Evolutionary conservation across 2,329 filamentous ascomycete species (phyloP).

Genomic region (Diplodia mutila): DNA sequence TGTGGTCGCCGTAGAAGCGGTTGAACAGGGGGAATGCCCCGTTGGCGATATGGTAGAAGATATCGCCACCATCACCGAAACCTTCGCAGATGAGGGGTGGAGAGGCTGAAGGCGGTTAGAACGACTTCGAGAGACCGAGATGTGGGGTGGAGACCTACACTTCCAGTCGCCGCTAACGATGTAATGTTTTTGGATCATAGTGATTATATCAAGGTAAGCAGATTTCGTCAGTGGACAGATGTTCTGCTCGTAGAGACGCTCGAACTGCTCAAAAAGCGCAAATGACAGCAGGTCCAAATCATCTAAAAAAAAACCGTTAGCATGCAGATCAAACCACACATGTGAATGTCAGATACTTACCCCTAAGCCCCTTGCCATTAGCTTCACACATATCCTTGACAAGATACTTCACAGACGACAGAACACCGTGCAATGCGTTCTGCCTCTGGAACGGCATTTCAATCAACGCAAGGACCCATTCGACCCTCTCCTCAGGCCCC

Average conservation of each 20-base stretch:
- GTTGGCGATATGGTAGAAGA: neutral
- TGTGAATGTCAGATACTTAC: neutral
- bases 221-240: slow-evolving; percentile 41
- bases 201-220: slow-evolving; percentile 43
- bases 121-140: too few relatives aligned
- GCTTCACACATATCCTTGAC: slow-evolving; percentile 29
- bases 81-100: neutral
- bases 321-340: neutral
- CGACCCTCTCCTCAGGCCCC: slow-evolving; percentile 32
- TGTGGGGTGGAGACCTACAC: neutral
- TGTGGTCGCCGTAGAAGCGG: neutral
- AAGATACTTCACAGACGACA: slow-evolving; percentile 40
- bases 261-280: slow-evolving; percentile 29
- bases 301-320: slow-evolving; percentile 10
- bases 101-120: neutral
- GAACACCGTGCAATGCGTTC: slow-evolving; percentile 39
- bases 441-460: slow-evolving; percentile 25
- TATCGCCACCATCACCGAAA: neutral
- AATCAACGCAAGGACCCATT: slow-evolving; percentile 33
- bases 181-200: neutral
- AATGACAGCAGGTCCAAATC: slow-evolving; percentile 31
- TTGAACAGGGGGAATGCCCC: neutral
- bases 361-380: neutral
- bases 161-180: neutral
- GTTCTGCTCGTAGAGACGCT: slow-evolving; percentile 30